These are phyloP conservation scores for Sclerotinia subarctica DNA, from an alignment of 2,329 filamentous ascomycete species.

Conservation along the genomic window DNA sequence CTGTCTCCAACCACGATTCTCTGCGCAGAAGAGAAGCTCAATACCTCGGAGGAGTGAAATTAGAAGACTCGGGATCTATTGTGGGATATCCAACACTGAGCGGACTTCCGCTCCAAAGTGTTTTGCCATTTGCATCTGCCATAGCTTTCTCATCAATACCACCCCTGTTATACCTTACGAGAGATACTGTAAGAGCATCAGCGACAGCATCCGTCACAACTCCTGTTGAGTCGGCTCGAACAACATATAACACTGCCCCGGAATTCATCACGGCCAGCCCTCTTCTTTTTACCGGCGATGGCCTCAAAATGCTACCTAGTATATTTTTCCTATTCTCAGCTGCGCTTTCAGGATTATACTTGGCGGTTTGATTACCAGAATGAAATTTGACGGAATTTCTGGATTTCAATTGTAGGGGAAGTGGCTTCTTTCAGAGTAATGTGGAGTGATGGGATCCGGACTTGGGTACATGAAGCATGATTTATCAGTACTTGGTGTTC, in stretches of 20 bases:
- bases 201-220: conserved; percentile 12
- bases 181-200: conserved; percentile 9
- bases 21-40: conserved; percentile 36
- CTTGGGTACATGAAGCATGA: not conserved
- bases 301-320: not conserved
- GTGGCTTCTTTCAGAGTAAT: not conserved
- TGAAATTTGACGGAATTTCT: not conserved
- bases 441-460: not conserved
- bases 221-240: not conserved
- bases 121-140: conserved; percentile 14
- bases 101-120: conserved; percentile 25
- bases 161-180: conserved; percentile 3
- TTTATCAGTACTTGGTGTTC: not conserved
- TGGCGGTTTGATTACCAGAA: conserved; percentile 1
- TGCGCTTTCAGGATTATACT: conserved; percentile 4
- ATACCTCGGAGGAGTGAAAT: conserved; percentile 29
- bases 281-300: conserved; percentile 9
- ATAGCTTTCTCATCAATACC: conserved; percentile 15
- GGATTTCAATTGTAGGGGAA: not conserved
- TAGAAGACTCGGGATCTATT: conserved; percentile 29
- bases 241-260: conserved; percentile 3
- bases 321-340: not conserved
- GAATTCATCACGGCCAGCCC: conserved; percentile 14
- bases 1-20: conserved; percentile 34
- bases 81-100: conserved; percentile 28